These are phyloP conservation scores for Coniochaeta sp. DNA, from an alignment of 2,329 filamentous ascomycete genomes.

Conservation along the genomic window DNA sequence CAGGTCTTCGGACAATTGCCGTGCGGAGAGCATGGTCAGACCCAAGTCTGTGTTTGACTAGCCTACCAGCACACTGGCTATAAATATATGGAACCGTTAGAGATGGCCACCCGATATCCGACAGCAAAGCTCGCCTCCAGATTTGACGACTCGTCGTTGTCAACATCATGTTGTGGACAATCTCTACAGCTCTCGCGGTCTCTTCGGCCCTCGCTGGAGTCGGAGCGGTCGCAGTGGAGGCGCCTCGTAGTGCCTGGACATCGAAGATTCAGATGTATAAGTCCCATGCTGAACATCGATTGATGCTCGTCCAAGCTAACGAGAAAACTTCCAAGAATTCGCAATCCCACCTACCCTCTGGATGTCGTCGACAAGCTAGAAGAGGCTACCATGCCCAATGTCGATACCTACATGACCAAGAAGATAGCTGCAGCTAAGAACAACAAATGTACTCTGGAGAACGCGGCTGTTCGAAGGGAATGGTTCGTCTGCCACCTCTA, in stretches of 20 bases:
- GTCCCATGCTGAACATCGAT: not conserved
- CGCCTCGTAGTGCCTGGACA: slow-evolving; percentile 2
- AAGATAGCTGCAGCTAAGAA: slow-evolving; percentile 16
- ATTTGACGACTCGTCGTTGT: not conserved
- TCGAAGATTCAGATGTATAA: slow-evolving; percentile 6
- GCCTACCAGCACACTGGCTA: not conserved
- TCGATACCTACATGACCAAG: slow-evolving; percentile 17
- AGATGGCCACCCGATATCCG: not conserved
- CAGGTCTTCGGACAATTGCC: not conserved
- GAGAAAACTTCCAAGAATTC: slow-evolving; percentile 3
- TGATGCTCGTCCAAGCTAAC: not conserved
- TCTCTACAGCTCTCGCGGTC: not conserved
- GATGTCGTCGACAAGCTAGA: slow-evolving; percentile 20
- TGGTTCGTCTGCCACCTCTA: slow-evolving; percentile 12
- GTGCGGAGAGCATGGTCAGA: not conserved
- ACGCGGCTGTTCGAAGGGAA: slow-evolving; percentile 16
- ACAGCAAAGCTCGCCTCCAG: not conserved
- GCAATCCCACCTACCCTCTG: slow-evolving; percentile 18
- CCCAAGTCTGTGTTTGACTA: not conserved
- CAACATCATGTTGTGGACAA: not conserved
- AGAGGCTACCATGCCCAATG: slow-evolving; percentile 17
- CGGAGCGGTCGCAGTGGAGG: not conserved
- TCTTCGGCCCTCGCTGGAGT: slow-evolving; percentile 2
- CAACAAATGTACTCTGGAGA: slow-evolving; percentile 20
- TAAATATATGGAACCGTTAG: not conserved